phyloP scores from a whole-genome alignment of 352 stramenopile genomes.

The Phytophthora pini region DNA sequence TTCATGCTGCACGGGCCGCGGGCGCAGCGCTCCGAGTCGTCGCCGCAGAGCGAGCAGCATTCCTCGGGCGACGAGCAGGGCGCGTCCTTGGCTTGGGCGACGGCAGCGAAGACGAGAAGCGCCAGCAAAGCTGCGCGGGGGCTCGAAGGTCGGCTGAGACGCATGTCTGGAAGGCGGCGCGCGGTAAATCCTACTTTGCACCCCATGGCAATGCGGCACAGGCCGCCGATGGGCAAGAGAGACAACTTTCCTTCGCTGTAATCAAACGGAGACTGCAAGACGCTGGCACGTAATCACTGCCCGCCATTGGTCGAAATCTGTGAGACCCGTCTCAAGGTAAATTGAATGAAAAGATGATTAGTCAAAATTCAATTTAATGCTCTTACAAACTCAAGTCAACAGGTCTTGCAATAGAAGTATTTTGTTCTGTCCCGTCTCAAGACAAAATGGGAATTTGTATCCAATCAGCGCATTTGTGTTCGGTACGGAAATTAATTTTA shows the following conservation, averaged over 20 bases:
- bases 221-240: neutral
- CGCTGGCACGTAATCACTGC: neutral
- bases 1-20: conserved; percentile 60
- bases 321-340: too few species aligned
- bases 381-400: too few species aligned
- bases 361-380: too few species aligned
- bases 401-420: too few species aligned
- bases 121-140: neutral
- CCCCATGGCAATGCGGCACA: neutral
- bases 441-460: too few species aligned
- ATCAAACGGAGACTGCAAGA: conserved; percentile 1
- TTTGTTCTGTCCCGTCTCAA: too few species aligned
- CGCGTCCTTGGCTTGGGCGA: conserved; percentile 21
- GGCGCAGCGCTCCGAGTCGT: conserved; percentile 52
- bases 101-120: conserved; percentile 4
- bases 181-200: conserved; percentile 12
- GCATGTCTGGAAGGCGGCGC: conserved; percentile 5
- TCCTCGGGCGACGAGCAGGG: conserved; percentile 37
- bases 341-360: too few species aligned
- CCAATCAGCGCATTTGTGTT: too few species aligned
- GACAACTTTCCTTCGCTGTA: neutral
- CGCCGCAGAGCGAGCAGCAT: conserved; percentile 57
- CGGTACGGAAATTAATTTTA: too few species aligned
- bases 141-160: conserved; percentile 2
- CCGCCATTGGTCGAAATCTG: neutral